Evolutionary conservation across 305 asterid species (phyloP), one percentile per base, ranked within the genome.

Genomic region (Fraxinus nigra): DNA sequence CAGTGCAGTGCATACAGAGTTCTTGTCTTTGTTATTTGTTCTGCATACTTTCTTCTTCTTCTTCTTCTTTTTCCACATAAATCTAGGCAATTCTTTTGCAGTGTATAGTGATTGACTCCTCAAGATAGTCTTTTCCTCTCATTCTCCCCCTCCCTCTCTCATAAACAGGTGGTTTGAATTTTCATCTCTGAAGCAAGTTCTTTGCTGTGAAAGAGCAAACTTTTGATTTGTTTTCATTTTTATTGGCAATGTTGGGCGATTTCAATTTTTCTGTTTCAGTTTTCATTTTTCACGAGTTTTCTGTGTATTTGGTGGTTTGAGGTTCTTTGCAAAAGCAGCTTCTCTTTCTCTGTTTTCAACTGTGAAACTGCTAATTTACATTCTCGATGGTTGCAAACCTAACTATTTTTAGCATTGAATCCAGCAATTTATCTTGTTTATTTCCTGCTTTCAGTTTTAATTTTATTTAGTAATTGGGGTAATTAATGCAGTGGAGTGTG

Each of bases 11-110:
- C 14, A 63, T 22, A 75, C 77, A 84, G 78, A 81, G 37, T 84
- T 78, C 77, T 77, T 83, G 85, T 86, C 89, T 74, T 84, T 81
- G 85, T 85, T 82, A 65, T 81, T 82, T 82, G 83, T 81, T 63
- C 74, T 80, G 76, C 63, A 10, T 51, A 75, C 43, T 37, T 37
- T 37, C 43, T 37, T 37, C 11, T 37, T 35, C 3, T n/a, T 65
- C 7, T 56, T 48, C 10, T 48, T 14, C 0, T 2, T 54, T 1
- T 3, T 3, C 18, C 89, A 80, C 89, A 77, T 79, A 78, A 82
- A 74, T 82, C 86, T 78, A 78, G 70, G 79, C 76, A 78, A 81
- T 70, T 79, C 82, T 76, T 72, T 56, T 79, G 51, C 80, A 78
- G 72, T 85, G 54, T 28, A 30, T 34, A 14, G 75, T 69, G 67